Base-by-base conservation (phyloP, 2,329 filamentous ascomycete genomes). In the Penicillium decumbens region DNA sequence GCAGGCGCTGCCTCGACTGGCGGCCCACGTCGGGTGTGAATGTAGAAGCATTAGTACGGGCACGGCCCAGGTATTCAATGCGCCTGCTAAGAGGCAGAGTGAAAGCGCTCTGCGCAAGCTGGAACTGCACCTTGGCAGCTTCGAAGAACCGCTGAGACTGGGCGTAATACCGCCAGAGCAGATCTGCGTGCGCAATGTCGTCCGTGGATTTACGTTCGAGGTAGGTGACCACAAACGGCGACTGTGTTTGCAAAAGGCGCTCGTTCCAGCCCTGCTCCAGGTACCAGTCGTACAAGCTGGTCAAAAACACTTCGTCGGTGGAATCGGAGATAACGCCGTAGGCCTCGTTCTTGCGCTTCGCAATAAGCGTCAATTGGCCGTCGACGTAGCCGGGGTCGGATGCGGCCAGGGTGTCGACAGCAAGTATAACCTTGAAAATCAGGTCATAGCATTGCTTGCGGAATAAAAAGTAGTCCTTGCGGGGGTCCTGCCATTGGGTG, bases 211-310 rank as follows among this genome's bases (percentile, higher is more conserved):
- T 85, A 45, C 87, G 84, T 63, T 88, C 79, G 2, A 98, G 80
- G 67, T 95, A 98, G 2, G 84, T 87, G 37, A 95, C 80, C 24
- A 97, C 89, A 62, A 90, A 91, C 0, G 85, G 82, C 4, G 91
- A 95, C 49, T 91, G 82, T 44, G 93, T 89, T 30, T 86, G 83
- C 29, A 98, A 80, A 25, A 98, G 80, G 12, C 90, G 85, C 55
- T 96, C 89, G 8, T 83, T 87, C 83, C 88, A 91, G 15, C 87
- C 86, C 66, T 91, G 85, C 46, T 80, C 73, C 58, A 97, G 84
- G 70, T 98, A 98, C 92, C 93, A 98, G 63, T 96, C 91, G 67
- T 96, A 98, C n/a, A 98, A 78, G 62, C 89, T 89, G 53, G 89
- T 95, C 67, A 97, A 87, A 75, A 98, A 98, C 4, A 96, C 88